These are phyloP conservation scores for Phytophthora idaei DNA, from an alignment of 352 stramenopile species.

Conservation along the genomic window DNA sequence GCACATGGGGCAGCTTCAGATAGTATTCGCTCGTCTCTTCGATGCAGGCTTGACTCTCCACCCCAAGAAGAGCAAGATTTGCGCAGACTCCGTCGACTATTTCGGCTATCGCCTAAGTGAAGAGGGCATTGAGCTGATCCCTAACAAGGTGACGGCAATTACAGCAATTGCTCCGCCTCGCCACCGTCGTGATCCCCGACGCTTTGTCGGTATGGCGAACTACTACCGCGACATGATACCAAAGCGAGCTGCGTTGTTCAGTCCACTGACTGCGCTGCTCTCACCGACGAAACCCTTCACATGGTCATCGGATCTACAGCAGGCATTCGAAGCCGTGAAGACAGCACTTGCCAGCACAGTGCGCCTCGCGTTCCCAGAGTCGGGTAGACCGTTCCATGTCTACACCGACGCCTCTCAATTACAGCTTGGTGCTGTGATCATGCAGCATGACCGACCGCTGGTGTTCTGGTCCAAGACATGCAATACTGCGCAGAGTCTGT, in stretches of 20 bases:
- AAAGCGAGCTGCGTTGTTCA: not conserved
- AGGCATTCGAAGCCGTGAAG: too few relatives aligned
- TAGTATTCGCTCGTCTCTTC: not conserved
- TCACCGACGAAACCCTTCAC: too few relatives aligned
- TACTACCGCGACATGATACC: conserved; percentile 18
- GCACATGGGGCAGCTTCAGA: conserved; percentile 1
- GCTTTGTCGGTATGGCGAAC: conserved; percentile 10
- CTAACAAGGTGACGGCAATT: conserved; percentile 10
- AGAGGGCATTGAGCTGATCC: not conserved
- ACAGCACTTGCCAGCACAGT: too few relatives aligned
- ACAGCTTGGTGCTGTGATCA: too few relatives aligned
- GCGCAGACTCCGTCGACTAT: conserved; percentile 1
- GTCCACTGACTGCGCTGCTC: too few relatives aligned
- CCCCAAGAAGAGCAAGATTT: conserved; percentile 10
- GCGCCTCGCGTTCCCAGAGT: too few relatives aligned
- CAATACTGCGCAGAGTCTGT: not conserved
- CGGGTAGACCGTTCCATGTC: too few relatives aligned
- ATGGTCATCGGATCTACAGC: too few relatives aligned
- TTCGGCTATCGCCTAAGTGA: conserved; percentile 5
- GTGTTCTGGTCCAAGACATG: conserved; percentile 2
- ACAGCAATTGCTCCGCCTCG: not conserved
- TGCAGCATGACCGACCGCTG: too few relatives aligned
- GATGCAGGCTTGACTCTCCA: conserved; percentile 4
- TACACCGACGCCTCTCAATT: too few relatives aligned
- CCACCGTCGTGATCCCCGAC: not conserved